Evolutionary conservation across 805 yeast genomes (phyloP), one percentile per base, ranked within the genome.

Genomic region (Pichia gijzeniarum): DNA sequence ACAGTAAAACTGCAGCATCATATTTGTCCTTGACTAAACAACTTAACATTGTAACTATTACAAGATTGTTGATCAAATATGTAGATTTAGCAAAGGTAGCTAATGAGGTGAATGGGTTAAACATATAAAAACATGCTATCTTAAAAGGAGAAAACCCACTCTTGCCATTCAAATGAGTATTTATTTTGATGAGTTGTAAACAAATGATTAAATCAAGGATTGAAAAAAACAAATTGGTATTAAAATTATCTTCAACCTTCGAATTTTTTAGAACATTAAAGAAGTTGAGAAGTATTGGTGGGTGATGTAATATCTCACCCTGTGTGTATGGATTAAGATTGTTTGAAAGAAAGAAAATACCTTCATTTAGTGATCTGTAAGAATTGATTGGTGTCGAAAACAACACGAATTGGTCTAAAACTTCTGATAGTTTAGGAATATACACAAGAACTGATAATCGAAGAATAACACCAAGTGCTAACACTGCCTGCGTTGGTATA

Each of bases 261-360:
- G 56, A 40, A 53, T 51, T 36, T 16, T 67, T 52, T 17, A 77
- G 38, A 6, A 66, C 40, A 10, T 72, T 67, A 58, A 82, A 70
- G 1, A 78, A 48, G 2, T 71, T 65, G 31, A 87, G 72, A 19
- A 91, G 56, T 17, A 89, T 59, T 3, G 96, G 96, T 3, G 95
- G 80, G 54, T 88, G 95, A 62, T 88, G 91, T 31, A 83, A 82
- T 16, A 89, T 79, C 20, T 95, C 95, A 9, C 97, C 96, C 49
- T 78, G 78, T 16, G 51, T 50, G 57, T 88, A 91, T 8, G 88
- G 79, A 39, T 80, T 72, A 41, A 84, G 68, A 18, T 71, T 72
- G 54, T 80, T 74, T 3, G 69, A 60, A 45, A 77, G 64, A 41
- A 85, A 71, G 53, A 74, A 85, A 10, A 85, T 65, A 12, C 90